phyloP scores from a whole-genome alignment of 257 asterid species.

The Nyctanthes arbortristis region DNA sequence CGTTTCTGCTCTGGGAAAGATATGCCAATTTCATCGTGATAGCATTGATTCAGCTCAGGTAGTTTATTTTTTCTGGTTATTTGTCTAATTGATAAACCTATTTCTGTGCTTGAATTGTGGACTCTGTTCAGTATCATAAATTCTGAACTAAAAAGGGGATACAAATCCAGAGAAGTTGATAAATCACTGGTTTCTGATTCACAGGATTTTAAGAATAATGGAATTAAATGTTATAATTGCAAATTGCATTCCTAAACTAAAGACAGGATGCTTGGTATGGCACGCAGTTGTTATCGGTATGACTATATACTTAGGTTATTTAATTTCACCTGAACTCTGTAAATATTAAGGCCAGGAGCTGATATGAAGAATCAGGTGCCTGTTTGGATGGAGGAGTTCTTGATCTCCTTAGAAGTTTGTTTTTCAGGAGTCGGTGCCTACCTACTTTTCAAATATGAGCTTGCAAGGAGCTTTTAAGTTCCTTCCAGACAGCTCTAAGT shows the following conservation, averaged over 20 bases:
- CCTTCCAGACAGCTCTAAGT: no score
- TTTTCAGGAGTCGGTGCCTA: no score
- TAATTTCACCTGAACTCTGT: no score
- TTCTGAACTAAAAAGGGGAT: not conserved
- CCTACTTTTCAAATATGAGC: no score
- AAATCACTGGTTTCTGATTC: not conserved
- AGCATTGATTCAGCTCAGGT: conserved; percentile 92
- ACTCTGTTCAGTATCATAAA: not conserved
- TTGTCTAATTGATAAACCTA: not conserved
- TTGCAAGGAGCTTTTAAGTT: no score
- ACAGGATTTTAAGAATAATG: not conserved
- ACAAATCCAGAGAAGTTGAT: conserved; percentile 2
- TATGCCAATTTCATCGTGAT: conserved; percentile 89
- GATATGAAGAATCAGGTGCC: no score
- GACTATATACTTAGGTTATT: conserved; percentile 1
- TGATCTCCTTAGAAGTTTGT: no score
- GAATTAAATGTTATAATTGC: conserved; percentile 6
- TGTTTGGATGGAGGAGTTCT: no score
- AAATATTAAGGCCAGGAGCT: no score
- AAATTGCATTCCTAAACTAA: not conserved
- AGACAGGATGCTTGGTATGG: no score
- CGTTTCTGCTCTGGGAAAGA: conserved; percentile 95
- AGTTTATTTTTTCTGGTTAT: conserved; percentile 13
- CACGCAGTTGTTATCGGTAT: not conserved
- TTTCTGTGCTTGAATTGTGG: not conserved